Conservation (phyloP, 441 rosid genomes). For the Viola pubescens region DNA sequence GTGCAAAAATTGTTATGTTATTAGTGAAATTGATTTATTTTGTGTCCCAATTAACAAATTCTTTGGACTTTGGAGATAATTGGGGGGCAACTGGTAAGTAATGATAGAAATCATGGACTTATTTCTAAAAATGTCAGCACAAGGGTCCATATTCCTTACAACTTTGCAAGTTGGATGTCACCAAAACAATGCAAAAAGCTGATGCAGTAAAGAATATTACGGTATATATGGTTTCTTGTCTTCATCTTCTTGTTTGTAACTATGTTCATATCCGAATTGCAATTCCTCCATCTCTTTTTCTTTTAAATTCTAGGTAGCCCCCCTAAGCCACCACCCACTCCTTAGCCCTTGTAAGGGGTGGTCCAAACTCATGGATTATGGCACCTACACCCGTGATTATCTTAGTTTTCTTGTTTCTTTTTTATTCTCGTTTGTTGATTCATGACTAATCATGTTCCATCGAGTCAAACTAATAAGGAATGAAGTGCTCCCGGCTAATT, state of each 20-base stretch:
- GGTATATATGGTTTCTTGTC: conserved; percentile 6
- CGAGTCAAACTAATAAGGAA: too few relatives aligned
- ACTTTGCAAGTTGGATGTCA: conserved; percentile 5
- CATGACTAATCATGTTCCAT: too few relatives aligned
- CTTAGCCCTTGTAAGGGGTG: conserved; percentile 1
- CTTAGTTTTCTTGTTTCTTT: background rate
- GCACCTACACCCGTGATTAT: too few relatives aligned
- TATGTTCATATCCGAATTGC: background rate
- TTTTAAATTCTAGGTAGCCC: background rate
- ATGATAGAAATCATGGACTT: background rate
- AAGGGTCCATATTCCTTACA: conserved; percentile 9
- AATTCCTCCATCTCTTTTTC: background rate
- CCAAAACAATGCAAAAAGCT: conserved; percentile 2
- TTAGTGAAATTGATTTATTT: too few relatives aligned
- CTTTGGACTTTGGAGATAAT: too few relatives aligned
- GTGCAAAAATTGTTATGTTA: too few relatives aligned
- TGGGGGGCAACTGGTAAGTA: background rate
- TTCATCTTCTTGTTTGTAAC: conserved; percentile 16
- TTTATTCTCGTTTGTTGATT: background rate
- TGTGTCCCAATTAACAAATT: too few relatives aligned
- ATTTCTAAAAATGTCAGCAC: background rate
- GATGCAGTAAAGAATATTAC: background rate
- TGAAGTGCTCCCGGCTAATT: too few relatives aligned
- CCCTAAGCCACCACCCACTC: conserved; percentile 1
- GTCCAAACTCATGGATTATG: conserved; percentile 9